Evolutionary conservation across 495 filamentous ascomycete species (phyloP).

Genomic region (Aspergillus cavernicola): DNA sequence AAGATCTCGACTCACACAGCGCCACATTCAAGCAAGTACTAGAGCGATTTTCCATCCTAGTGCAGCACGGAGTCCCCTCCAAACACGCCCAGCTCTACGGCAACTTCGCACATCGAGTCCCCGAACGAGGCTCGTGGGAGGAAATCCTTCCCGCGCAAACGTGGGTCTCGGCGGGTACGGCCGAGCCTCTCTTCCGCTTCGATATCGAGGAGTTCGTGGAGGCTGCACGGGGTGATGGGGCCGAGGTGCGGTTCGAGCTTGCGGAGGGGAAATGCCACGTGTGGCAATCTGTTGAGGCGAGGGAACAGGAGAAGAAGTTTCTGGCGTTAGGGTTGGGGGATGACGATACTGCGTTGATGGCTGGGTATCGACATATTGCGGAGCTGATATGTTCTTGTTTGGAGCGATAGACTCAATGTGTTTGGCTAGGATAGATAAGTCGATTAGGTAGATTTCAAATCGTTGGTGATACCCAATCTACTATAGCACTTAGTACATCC

Average conservation of each 20-base stretch:
- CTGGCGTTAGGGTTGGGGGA: background rate
- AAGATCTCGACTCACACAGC: background rate
- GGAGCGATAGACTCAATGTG: background rate
- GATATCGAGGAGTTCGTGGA: constrained; percentile 11
- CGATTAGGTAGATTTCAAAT: too few relatives aligned
- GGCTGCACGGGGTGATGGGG: constrained; percentile 7
- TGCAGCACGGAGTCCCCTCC: background rate
- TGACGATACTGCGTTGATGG: constrained; percentile 3
- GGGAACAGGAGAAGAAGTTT: constrained; percentile 4
- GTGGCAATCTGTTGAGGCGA: constrained; percentile 11
- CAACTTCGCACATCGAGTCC: background rate
- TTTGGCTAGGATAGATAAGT: too few relatives aligned
- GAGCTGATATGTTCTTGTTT: background rate
- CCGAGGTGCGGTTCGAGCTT: constrained; percentile 7
- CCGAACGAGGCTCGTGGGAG: constrained; percentile 9
- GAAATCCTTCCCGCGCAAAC: constrained; percentile 7
- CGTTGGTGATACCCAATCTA: too few relatives aligned
- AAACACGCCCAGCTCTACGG: background rate
- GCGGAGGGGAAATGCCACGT: constrained; percentile 6
- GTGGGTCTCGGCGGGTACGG: constrained; percentile 11
- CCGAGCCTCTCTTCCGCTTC: constrained; percentile 8
- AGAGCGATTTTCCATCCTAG: constrained; percentile 4
- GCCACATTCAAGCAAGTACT: constrained; percentile 2
- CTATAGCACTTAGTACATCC: too few relatives aligned
- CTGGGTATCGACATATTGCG: constrained; percentile 12